These are phyloP conservation scores for Sequoiadendron giganteum DNA, from an alignment of 75 land plant species.

Conservation along the genomic window DNA sequence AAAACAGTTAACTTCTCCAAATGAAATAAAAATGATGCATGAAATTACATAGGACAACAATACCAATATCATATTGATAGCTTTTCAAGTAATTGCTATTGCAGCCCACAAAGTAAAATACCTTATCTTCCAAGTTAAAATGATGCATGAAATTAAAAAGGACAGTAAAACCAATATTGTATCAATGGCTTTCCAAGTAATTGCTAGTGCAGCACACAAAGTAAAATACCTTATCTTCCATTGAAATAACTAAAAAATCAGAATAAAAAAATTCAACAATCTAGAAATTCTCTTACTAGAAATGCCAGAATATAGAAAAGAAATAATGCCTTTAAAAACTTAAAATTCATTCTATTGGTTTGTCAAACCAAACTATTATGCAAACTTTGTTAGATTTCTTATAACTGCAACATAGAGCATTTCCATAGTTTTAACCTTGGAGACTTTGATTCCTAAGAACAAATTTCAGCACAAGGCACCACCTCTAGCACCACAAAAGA, in stretches of 20 bases:
- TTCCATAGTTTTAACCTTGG: neutral
- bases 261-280: neutral
- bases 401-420: neutral
- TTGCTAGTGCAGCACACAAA: neutral
- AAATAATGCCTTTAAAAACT: neutral
- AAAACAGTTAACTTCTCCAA: neutral
- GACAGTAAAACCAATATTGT: neutral
- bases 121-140: neutral
- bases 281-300: neutral
- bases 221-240: neutral
- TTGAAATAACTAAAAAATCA: neutral
- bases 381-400: neutral
- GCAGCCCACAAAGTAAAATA: neutral
- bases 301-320: neutral
- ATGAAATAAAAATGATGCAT: neutral
- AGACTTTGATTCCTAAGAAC: too few species aligned
- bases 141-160: neutral
- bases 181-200: neutral
- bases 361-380: neutral
- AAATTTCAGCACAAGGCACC: too few species aligned
- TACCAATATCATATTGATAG: neutral
- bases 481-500: too few species aligned
- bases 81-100: neutral
- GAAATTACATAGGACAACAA: neutral
- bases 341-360: neutral